These are phyloP conservation scores for Nakaseomyces sp. DNA, from an alignment of 1,139 yeast species.

Conservation along the genomic window DNA sequence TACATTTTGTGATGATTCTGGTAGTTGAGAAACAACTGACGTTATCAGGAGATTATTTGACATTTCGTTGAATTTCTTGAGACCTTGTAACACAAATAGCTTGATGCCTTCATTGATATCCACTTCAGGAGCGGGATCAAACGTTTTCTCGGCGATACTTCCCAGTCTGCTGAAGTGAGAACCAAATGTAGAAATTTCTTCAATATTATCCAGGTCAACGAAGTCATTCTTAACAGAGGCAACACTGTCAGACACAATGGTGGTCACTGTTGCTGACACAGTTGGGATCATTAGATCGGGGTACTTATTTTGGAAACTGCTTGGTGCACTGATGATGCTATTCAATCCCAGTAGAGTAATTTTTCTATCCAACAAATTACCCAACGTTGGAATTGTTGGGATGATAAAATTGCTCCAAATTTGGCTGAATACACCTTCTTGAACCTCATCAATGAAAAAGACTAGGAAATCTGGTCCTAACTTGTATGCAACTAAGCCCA, in stretches of 20 bases:
- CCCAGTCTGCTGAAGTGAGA: slow-evolving; percentile 69
- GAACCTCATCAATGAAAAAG: slow-evolving; percentile 36
- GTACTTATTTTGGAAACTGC: slow-evolving; percentile 37
- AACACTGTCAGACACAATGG: slow-evolving; percentile 34
- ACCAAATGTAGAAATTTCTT: slow-evolving; percentile 58
- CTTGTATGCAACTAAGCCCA: slow-evolving; percentile 41
- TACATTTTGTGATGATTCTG: background rate
- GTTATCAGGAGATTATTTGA: slow-evolving; percentile 1
- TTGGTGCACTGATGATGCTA: slow-evolving; percentile 36
- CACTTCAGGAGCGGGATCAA: slow-evolving; percentile 60
- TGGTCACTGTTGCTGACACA: slow-evolving; percentile 43
- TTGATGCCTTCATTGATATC: slow-evolving; percentile 33
- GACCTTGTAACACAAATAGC: slow-evolving; percentile 32
- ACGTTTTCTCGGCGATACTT: slow-evolving; percentile 49
- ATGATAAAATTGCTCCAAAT: slow-evolving; percentile 56
- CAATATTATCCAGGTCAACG: slow-evolving; percentile 35
- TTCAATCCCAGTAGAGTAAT: slow-evolving; percentile 67
- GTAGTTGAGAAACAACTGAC: background rate
- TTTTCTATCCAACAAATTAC: slow-evolving; percentile 66
- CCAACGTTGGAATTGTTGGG: slow-evolving; percentile 57
- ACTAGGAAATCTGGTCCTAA: slow-evolving; percentile 37
- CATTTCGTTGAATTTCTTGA: slow-evolving; percentile 16
- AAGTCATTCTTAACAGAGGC: slow-evolving; percentile 30
- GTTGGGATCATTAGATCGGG: slow-evolving; percentile 41
- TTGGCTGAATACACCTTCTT: slow-evolving; percentile 45